A percentile compares a stretch with the other conserved stretches of the same genome.
Conservation (phyloP, 441 rosid genomes). For the Eugenia klotzschiana region DNA sequence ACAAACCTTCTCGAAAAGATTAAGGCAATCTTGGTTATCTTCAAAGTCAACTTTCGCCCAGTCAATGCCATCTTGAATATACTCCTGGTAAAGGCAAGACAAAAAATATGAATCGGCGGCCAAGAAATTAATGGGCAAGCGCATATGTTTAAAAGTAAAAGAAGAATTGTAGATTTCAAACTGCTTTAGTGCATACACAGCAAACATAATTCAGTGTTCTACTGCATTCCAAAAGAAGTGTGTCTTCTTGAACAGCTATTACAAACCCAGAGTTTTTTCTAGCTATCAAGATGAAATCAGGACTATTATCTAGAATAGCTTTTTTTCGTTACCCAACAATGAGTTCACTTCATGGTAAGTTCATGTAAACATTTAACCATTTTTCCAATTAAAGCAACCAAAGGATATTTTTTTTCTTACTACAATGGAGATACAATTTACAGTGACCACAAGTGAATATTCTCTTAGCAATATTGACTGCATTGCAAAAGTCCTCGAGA, state of each 20-base stretch:
- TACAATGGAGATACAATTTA: not conserved
- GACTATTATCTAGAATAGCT: not conserved
- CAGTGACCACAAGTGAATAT: not conserved
- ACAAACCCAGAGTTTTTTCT: not conserved
- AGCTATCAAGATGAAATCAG: not conserved
- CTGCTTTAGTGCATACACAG: not conserved
- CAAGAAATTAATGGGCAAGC: not conserved
- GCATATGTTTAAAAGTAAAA: not conserved
- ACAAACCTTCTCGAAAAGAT: slow-evolving; percentile 91
- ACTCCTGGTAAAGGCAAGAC: slow-evolving; percentile 39
- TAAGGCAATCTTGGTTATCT: slow-evolving; percentile 93
- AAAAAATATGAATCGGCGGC: not conserved
- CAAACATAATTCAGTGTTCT: not conserved
- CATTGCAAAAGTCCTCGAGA: not conserved
- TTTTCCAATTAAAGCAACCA: not conserved
- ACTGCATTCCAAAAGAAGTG: not conserved
- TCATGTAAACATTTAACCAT: not conserved
- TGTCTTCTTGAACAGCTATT: not conserved
- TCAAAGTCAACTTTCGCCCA: slow-evolving; percentile 97
- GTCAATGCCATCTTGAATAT: slow-evolving; percentile 97
- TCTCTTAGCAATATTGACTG: not conserved
- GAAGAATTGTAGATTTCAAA: not conserved
- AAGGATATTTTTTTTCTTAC: not conserved
- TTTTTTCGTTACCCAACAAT: not conserved
- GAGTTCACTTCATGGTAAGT: not conserved